Evolutionary conservation across 495 filamentous ascomycete genomes (phyloP), one percentile per base, ranked within the genome.

Genomic region (Patellaria atrata): DNA sequence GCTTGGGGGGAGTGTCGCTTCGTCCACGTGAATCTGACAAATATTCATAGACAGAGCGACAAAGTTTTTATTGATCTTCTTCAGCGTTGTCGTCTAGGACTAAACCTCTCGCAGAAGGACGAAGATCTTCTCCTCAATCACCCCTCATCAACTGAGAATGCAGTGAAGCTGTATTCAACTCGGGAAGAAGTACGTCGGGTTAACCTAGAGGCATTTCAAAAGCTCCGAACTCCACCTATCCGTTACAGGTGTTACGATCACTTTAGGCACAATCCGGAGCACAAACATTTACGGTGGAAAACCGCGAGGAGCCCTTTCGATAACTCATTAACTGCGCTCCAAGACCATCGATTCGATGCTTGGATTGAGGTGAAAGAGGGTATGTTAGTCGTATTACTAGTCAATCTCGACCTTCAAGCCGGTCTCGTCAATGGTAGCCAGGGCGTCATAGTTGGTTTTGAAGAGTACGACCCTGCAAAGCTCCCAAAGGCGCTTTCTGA

Each of bases 31-130:
- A 47, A 65, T 16, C 57, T 73, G 1, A 59, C 57, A 2, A 53
- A 52, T 2, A 65, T 70, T 6, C 67, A 75, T 34, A 64, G 70
- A 4, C 70, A 75, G 36, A 59, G 43, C 11, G 68, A 73, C 32
- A 25, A 32, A 15, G 38, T 38, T 0, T 73, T 73, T 36, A 64
- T 66, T 21, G 37, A 51, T 3, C 61, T 73, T 6, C 55, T 75
- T 0, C 54, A 73, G 17, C 69, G 63, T 30, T 62, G 58, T 28
- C 56, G 69, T 1, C 45, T 64, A 20, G 69, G 69, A 4, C 21
- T 52, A 5, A 32, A 36, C 4, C 51, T 69, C 3, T 48, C 34
- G 9, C n/a, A 9, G 0, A 40, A 41, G 0, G 64, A 72, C 5
- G 48, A 54, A 9, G 35, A 64, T 4, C 42, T 63, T 2, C 50